Base-by-base conservation (phyloP, 805 yeast genomes). In the Candida methanosorbosa region DNA sequence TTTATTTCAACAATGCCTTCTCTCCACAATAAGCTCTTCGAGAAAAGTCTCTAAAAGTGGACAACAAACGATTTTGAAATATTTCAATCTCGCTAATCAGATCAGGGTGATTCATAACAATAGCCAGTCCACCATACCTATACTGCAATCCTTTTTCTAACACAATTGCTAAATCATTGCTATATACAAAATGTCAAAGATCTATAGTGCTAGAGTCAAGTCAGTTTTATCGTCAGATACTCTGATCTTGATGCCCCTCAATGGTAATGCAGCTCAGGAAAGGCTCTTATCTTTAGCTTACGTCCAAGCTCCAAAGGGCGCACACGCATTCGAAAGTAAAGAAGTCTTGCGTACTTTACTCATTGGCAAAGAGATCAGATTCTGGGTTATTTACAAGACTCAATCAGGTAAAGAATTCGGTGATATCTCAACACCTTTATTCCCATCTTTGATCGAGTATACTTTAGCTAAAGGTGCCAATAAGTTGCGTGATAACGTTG, bases 201-300 rank as follows among this genome's bases (percentile, higher is more conserved):
- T 50, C n/a, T 57, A 44, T 32, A 46, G 60, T 36, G 88, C 85
- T 27, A 77, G 71, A 52, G 88, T 81, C 32, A 81, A 80, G 50
- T 66, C 75, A 30, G 85, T 81, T 14, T 51, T 78, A 25, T 78
- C 83, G 32, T 85, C 82, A 4, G 90, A 81, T 57, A 75, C 87
- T 11, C 44, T 82, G 26, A 70, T 81, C 27, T 65, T 81, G 42
- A 64, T 66, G 9, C 81, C 85, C 3, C 44, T 69, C 24, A 60
- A 59, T 35, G 56, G 57, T n/a, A 66, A 69, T 29, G 45, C 70
- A 14, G 66, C 68, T 3, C 73, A 70, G 8, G 92, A 82, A 50
- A 64, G 83, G 45, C 51, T 68, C 22, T 63, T 83, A 35, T 69
- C 86, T 4, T 70, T 82, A 45, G 81, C 84, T 7, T 70, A 72